Percentiles rank a stretch among this genome's conserved stretches.
Evolutionary conservation across 1,284 basidiomycete species (phyloP).

Genomic region (Puccinia horiana): DNA sequence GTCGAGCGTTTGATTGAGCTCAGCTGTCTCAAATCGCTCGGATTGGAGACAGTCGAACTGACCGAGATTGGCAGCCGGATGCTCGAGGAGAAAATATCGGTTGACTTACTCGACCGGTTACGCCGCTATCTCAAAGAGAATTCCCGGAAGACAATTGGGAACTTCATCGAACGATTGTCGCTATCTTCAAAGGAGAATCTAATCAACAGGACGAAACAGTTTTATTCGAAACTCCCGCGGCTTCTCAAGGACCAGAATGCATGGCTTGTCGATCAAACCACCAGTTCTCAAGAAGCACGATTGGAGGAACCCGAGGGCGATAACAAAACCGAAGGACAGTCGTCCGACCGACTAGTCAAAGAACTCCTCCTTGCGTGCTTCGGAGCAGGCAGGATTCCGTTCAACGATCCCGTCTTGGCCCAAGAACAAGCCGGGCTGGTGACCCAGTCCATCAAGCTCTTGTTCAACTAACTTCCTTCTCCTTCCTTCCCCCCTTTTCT

Average conservation of each 20-base stretch:
- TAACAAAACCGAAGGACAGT: not conserved
- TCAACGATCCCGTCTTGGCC: slow-evolving; percentile 17
- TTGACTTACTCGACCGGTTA: slow-evolving; percentile 13
- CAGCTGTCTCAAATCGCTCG: slow-evolving; percentile 41
- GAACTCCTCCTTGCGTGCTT: slow-evolving; percentile 12
- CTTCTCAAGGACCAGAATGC: slow-evolving; percentile 19
- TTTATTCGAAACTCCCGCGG: slow-evolving; percentile 20
- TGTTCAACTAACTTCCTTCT: slow-evolving; percentile 12
- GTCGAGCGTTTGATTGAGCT: slow-evolving; percentile 24
- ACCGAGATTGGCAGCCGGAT: slow-evolving; percentile 23
- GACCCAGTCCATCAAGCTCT: not conserved
- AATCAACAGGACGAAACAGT: not conserved
- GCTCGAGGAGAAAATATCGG: not conserved
- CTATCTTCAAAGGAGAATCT: not conserved
- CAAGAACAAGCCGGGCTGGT: slow-evolving; percentile 15
- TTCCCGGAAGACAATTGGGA: not conserved
- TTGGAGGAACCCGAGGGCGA: not conserved
- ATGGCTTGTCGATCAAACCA: not conserved
- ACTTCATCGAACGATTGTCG: not conserved
- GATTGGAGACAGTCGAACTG: slow-evolving; percentile 25
- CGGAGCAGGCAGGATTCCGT: slow-evolving; percentile 13
- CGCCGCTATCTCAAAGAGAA: slow-evolving; percentile 21
- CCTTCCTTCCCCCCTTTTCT: no score
- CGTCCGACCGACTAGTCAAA: not conserved
- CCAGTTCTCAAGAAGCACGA: not conserved